Base-by-base conservation (phyloP, 345 rosid species). In the Trapa incisa region DNA sequence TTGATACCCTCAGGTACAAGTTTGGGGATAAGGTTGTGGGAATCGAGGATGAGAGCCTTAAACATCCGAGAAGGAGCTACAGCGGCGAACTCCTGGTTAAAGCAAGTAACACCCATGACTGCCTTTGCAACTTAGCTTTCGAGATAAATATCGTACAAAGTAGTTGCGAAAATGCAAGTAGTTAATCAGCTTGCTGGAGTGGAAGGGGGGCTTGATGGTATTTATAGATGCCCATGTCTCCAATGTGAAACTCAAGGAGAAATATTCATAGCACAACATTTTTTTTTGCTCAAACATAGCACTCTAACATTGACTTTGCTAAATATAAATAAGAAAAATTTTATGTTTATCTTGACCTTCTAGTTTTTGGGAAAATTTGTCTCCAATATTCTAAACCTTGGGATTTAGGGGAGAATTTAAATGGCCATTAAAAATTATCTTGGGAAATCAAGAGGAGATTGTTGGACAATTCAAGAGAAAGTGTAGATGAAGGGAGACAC, bases 1-100 rank as follows among this genome's bases (percentile, higher is more conserved):
- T 64, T 36, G 42, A 77, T 33, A 60, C 42, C 69, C 38, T 71
- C 69, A 43, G 75, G 78, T 38, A 74, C 50, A 37, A 71, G 33
- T 65, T 71, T 71, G 29, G 71, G 77, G 36, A 71, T 22, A 15
- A 77, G 67, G 48, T n/a, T 67, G 65, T 68, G 65, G 1, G 65
- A 57, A 45, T 78, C 78, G 47, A 64, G 61, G 11, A 72, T 53
- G 9, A 58, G 2, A 11, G 73, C 78, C 67, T 70, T 66, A 64
- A 70, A 78, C 53, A 74, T 14, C 50, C 61, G 71, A 36, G 71
- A 58, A 4, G 72, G 9, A 0, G 77, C 37, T 47, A 77, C 9
- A 0, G 75, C 13, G 36, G 65, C 38, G 7, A 68, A 3, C 57
- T 71, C 73, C 15, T 16, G 14, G n/a, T 45, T 58, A 39, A 39